Evolutionary conservation across 1,139 yeast genomes (phyloP), one percentile per base, ranked within the genome.

Genomic region (Geotrichum reessii): DNA sequence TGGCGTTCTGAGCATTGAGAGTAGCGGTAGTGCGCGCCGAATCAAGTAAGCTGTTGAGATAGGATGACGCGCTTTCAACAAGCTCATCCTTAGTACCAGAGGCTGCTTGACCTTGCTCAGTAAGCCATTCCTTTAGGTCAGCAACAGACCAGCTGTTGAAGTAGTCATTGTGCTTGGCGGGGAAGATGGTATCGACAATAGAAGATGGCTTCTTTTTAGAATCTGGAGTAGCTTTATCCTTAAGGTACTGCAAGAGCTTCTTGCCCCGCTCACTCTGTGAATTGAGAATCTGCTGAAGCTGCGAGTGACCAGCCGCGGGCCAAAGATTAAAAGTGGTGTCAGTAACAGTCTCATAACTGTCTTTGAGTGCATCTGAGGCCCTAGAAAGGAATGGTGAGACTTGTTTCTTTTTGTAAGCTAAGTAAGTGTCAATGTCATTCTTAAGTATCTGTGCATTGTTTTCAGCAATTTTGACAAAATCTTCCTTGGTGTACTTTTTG

Each of bases 131-230:
- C 50, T 50, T 50, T 17, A 58, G 12, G 19, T 58, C 60, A 4
- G 55, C 53, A 3, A 47, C 33, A 3, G 58, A 54, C 63, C 88
- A 80, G 7, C 81, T 75, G 53, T 76, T 77, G 61, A 84, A 73
- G 67, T 80, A 84, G 37, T 78, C 75, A 66, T 74, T 77, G 62
- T 84, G 75, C 58, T 81, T 64, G 27, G 69, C 55, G 59, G 31
- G 58, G 57, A 52, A 62, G 5, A 14, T 24, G 47, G 27, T 49
- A n/a, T 48, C 27, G 24, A 47, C 24, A 12, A 21, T 19, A 25
- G 57, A 66, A 22, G 59, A 49, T 37, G 60, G 56, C 52, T 65
- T 62, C 47, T 68, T 70, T 27, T 61, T 62, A 50, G 61, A 55
- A 31, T 66, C 60, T 37, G 64, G 56, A 6, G 44, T 2, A 54